Evolutionary conservation across 441 rosid species (phyloP), one percentile per base, ranked within the genome.

Genomic region (Gossypium lobatum): DNA sequence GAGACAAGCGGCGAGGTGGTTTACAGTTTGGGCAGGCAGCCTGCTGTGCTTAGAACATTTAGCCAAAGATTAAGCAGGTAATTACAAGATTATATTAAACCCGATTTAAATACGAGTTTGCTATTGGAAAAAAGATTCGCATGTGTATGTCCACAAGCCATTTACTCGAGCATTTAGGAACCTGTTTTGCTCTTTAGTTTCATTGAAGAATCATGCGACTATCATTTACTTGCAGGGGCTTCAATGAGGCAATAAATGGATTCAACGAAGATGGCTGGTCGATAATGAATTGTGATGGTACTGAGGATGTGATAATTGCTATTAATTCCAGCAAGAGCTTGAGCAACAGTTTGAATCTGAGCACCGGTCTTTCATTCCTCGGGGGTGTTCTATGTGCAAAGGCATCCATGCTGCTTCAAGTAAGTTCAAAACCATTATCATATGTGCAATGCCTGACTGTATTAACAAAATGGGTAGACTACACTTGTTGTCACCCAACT

Each of bases 201-300:
- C 69, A 64, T 39, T 65, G 8, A 58, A 18, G 46, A 26, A 6
- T 76, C 5, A 2, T 9, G 6, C 2, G 4, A n/a, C 11, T 75
- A 31, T 46, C 20, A 1, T 75, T 72, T 82, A 53, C 66, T 62
- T 78, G 65, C 70, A 95, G 99, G 80, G 98, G 99, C 28, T 95
- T 92, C 58, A 93, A 93, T 76, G 97, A 95, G 75, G 99, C 97
- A 18, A 78, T 95, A 64, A 95, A 93, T 79, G 97, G 99, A 16
- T 95, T 91, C 79, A 89, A 85, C 60, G 99, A 95, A 11, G 98
- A 90, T 60, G 99, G 99, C 7, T 95, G 99, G 99, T 85, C 99
- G 4, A 64, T 93, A 57, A 70, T 89, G 85, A 85, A 83, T 55
- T 83, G 92, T 77, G 97, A 92, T 78, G 99, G 94, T 45, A 88